Evolutionary conservation across 306 rosid genomes (phyloP), one percentile per base, ranked within the genome.

Genomic region (Crotalaria pallida): DNA sequence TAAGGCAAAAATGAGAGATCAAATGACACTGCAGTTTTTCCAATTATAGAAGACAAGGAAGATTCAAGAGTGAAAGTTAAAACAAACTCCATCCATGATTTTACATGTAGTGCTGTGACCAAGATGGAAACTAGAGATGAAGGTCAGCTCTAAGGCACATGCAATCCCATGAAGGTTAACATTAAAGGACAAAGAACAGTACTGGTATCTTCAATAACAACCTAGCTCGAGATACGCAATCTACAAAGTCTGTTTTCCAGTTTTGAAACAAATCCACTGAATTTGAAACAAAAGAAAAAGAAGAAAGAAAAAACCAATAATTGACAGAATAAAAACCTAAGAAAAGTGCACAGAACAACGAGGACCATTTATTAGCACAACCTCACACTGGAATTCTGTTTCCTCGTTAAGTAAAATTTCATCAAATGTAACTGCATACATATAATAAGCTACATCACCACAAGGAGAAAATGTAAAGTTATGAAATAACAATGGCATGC

Each of bases 311-410:
- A 2, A 70, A 67, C 24, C 23, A 29, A 60, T 24, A 67, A 58
- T 52, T 58, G 51, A 33, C 23, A 68, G 31, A 70, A 52, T 71
- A 40, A 75, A 27, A 75, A 71, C 75, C 74, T 64, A 75, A 72
- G 34, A 47, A 72, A 65, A 78, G 40, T 40, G 58, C 38, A 58
- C 58, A 66, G 67, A 47, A 72, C 66, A 62, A 53, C 67, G 48
- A 74, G 77, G 16, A 31, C 62, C 67, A 76, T 55, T 71, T 58
- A 76, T 58, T 67, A 67, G 78, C 74, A 75, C 65, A 75, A 80
- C 71, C 72, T 63, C 72, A 55, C 26, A 72, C 53, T 50, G 75
- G 52, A 80, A 64, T 69, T 70, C 70, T 48, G 22, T 75, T 80
- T 75, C 69, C 65, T 69, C 64, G 60, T 56, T 70, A 49, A 47